phyloP scores from a whole-genome alignment of 2,329 filamentous ascomycete genomes.

The Sporothrix globosa region DNA sequence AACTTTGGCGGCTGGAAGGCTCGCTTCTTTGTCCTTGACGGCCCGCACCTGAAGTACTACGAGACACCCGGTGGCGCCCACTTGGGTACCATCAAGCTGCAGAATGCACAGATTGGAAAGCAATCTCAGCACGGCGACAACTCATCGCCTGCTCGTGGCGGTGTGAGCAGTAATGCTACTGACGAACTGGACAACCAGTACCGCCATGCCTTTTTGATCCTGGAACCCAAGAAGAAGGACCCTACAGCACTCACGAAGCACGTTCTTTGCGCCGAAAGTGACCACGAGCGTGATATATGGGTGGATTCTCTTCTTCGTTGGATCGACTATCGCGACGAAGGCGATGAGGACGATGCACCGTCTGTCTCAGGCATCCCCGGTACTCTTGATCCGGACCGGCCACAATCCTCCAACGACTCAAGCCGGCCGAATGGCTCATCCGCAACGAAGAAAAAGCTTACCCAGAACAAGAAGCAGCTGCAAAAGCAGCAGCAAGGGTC shows the following conservation, averaged over 20 bases:
- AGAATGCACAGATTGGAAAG: slow-evolving; percentile 89
- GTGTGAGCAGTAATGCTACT: slow-evolving; percentile 43
- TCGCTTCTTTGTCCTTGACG: slow-evolving; percentile 64
- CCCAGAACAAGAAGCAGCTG: slow-evolving; percentile 50
- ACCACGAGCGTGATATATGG: slow-evolving; percentile 90
- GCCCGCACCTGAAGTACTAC: slow-evolving; percentile 78
- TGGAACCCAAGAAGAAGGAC: slow-evolving; percentile 97
- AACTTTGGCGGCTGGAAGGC: slow-evolving; percentile 99
- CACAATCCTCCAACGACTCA: slow-evolving; percentile 44
- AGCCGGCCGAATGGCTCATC: not conserved
- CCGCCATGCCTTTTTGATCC: slow-evolving; percentile 89
- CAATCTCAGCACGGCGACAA: slow-evolving; percentile 71
- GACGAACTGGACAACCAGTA: slow-evolving; percentile 93
- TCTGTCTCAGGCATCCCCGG: slow-evolving; percentile 22
- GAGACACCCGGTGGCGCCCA: slow-evolving; percentile 89
- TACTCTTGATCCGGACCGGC: slow-evolving; percentile 48
- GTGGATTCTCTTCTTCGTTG: slow-evolving; percentile 87
- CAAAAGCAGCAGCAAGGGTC: slow-evolving; percentile 43
- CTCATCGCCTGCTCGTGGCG: slow-evolving; percentile 60
- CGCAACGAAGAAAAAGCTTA: slow-evolving; percentile 50
- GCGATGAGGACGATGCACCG: slow-evolving; percentile 53
- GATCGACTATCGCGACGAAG: slow-evolving; percentile 72
- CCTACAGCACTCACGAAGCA: slow-evolving; percentile 85
- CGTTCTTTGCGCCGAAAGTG: slow-evolving; percentile 93
- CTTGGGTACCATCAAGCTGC: slow-evolving; percentile 89